Evolutionary conservation across 176 grass and related monocot species (phyloP).

Genomic region (Triticum dicoccoides): DNA sequence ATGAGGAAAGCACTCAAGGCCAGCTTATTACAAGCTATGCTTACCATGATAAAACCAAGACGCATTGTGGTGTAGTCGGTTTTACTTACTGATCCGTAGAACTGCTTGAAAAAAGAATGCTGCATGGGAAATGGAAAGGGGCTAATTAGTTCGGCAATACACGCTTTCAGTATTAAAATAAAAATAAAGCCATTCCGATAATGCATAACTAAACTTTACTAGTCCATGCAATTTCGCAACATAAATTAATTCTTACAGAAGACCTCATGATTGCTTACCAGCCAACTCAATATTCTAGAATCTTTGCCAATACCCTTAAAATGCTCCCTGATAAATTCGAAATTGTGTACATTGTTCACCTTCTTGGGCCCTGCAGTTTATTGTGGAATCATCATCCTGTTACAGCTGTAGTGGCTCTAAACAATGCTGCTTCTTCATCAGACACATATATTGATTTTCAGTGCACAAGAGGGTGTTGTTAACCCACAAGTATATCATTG

Average conservation of each 20-base stretch:
- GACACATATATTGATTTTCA: neutral
- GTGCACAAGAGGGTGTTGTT: neutral
- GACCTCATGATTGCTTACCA: constrained; percentile 64
- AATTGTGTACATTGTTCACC: constrained; percentile 38
- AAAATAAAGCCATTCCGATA: neutral
- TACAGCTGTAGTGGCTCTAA: neutral
- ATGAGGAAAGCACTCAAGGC: neutral
- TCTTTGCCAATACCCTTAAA: constrained; percentile 86
- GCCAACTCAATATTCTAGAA: constrained; percentile 78
- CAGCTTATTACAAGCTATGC: constrained; percentile 19
- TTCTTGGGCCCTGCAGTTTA: constrained; percentile 41
- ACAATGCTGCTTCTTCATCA: neutral
- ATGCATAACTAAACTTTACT: neutral
- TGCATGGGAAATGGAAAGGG: constrained; percentile 26
- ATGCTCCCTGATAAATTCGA: constrained; percentile 80
- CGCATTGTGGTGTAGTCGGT: constrained; percentile 78
- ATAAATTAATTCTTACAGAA: constrained; percentile 18
- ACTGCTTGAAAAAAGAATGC: constrained; percentile 91
- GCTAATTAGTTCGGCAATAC: constrained; percentile 20
- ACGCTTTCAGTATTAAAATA: neutral
- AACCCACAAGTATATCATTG: neutral
- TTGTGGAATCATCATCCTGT: neutral
- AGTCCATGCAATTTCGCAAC: neutral
- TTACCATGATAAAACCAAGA: constrained; percentile 94
- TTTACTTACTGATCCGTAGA: constrained; percentile 63